Conservation (phyloP, 352 stramenopile genomes). For the Saprolegnia parasitica region DNA sequence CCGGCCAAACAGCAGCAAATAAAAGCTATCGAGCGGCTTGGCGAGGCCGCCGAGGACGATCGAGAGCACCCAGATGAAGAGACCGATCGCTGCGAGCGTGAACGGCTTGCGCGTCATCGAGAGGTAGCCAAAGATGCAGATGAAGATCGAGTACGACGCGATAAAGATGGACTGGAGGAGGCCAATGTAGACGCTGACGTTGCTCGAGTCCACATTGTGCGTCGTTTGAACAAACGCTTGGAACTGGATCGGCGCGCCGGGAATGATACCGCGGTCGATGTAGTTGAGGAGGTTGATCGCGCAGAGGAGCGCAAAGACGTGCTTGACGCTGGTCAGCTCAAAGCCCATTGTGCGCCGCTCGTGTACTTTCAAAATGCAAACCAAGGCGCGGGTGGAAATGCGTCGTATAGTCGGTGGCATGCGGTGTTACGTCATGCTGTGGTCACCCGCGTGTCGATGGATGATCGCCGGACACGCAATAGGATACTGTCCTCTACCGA, state of each 20-base stretch:
- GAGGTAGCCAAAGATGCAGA: constrained; percentile 47
- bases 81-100: constrained; percentile 40
- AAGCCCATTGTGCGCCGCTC: too few relatives aligned
- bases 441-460: too few relatives aligned
- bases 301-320: too few relatives aligned
- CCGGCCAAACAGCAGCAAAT: constrained; percentile 46
- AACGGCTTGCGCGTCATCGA: constrained; percentile 56
- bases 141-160: constrained; percentile 6
- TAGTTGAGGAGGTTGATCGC: constrained; percentile 20
- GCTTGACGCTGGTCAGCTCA: too few relatives aligned
- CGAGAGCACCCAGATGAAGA: constrained; percentile 50
- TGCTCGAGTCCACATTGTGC: not conserved
- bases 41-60: constrained; percentile 42
- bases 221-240: constrained; percentile 17
- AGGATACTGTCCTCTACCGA: too few relatives aligned
- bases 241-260: constrained; percentile 25
- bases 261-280: constrained; percentile 27
- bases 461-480: too few relatives aligned
- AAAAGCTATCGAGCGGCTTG: constrained; percentile 39
- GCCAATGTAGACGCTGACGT: constrained; percentile 21
- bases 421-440: too few relatives aligned
- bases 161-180: constrained; percentile 20
- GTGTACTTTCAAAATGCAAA: too few relatives aligned
- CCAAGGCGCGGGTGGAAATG: too few relatives aligned
- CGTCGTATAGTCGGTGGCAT: too few relatives aligned